Evolutionary conservation across 2,329 filamentous ascomycete species (phyloP).

Genomic region (Colletotrichum musae): DNA sequence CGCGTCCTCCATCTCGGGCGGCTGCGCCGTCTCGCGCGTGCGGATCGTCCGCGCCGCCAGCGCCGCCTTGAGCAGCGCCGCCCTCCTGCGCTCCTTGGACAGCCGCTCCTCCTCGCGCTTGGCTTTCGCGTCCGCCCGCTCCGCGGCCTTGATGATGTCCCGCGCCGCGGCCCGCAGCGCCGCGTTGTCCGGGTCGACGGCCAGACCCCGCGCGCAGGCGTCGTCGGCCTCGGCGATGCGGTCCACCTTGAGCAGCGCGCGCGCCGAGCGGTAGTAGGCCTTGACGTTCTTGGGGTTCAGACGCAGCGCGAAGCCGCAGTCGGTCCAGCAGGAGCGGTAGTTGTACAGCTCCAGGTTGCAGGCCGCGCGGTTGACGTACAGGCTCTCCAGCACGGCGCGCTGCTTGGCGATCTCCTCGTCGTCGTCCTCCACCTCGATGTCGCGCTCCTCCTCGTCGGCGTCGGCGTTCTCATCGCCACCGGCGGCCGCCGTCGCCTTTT

Average conservation of each 20-base stretch:
- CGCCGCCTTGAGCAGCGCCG: conserved; percentile 74
- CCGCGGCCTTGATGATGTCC: conserved; percentile 74
- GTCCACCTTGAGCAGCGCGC: conserved; percentile 83
- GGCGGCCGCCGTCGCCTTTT: conserved; percentile 52
- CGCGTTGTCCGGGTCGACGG: conserved; percentile 78
- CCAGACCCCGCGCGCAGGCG: conserved; percentile 80
- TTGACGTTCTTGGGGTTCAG: conserved; percentile 89
- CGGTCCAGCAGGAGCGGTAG: conserved; percentile 87
- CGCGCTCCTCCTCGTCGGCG: conserved; percentile 48
- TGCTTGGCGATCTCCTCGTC: conserved; percentile 75
- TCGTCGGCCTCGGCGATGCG: conserved; percentile 86
- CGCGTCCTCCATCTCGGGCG: conserved; percentile 92
- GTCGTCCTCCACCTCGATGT: conserved; percentile 63
- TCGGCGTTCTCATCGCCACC: conserved; percentile 58
- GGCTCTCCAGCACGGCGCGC: conserved; percentile 77
- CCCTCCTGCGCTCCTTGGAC: conserved; percentile 69
- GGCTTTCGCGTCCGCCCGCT: conserved; percentile 68
- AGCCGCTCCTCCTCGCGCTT: conserved; percentile 69
- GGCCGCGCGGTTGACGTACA: conserved; percentile 89
- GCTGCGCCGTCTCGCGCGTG: conserved; percentile 75
- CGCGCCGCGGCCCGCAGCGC: conserved; percentile 73
- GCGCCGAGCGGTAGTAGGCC: conserved; percentile 88
- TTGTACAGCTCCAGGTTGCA: conserved; percentile 92
- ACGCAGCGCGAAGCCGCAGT: conserved; percentile 84
- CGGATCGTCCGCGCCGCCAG: conserved; percentile 79